phyloP scores from a whole-genome alignment of 2,329 filamentous ascomycete genomes.

The Neurospora crassa region DNA sequence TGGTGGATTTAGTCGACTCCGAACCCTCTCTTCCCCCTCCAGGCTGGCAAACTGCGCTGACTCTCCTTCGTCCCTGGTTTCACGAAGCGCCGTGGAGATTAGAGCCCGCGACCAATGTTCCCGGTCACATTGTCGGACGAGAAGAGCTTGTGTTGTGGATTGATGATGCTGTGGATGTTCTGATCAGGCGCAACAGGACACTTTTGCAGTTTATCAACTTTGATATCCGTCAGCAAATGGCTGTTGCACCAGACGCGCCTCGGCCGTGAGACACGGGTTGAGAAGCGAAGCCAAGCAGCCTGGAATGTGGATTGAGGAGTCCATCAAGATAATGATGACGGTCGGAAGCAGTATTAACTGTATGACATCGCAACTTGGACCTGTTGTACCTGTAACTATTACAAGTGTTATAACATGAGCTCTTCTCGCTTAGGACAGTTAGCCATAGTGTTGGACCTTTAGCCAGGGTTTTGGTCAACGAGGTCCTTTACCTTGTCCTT shows the following conservation, averaged over 20 bases:
- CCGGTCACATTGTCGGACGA: background rate
- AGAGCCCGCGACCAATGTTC: background rate
- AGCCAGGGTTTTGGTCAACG: background rate
- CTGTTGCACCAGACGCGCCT: background rate
- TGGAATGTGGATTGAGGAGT: background rate
- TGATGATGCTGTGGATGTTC: background rate
- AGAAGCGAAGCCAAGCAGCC: background rate
- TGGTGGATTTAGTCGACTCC: background rate
- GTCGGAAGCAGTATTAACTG: background rate
- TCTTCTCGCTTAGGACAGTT: background rate
- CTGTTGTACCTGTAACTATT: background rate
- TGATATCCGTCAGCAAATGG: background rate
- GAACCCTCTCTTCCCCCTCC: background rate
- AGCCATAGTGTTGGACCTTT: background rate
- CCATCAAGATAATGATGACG: background rate
- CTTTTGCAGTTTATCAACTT: background rate
- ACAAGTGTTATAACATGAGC: background rate
- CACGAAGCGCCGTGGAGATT: background rate
- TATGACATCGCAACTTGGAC: background rate
- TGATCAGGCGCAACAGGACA: background rate
- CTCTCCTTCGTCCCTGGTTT: background rate
- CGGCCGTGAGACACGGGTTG: background rate
- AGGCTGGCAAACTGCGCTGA: background rate
- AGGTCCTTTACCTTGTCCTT: background rate
- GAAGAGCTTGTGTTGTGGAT: background rate